A percentile compares a stretch with the other conserved stretches of the same genome.
These are phyloP conservation scores for Saksenaea vasiformis DNA, from an alignment of 371 early-diverging fungal genomes.

Conservation along the genomic window DNA sequence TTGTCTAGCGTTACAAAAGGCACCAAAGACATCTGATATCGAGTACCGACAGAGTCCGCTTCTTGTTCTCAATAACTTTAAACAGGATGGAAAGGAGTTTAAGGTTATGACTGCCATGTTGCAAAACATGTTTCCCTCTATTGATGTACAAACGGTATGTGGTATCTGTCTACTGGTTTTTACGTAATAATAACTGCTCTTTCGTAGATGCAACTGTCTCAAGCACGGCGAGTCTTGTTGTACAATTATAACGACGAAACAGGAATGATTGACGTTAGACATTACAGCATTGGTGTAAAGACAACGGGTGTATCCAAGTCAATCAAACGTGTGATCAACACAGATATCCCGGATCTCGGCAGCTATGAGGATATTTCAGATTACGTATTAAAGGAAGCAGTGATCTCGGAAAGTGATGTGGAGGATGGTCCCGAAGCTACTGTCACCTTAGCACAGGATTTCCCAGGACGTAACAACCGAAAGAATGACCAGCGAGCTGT, in stretches of 20 bases:
- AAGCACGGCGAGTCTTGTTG: conserved; percentile 89
- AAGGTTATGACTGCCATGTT: conserved; percentile 92
- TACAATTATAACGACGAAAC: conserved; percentile 89
- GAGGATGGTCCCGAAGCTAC: conserved; percentile 86
- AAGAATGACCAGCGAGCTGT: conserved; percentile 85
- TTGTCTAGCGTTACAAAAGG: conserved; percentile 72
- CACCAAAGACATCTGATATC: conserved; percentile 79
- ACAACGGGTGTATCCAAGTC: conserved; percentile 88
- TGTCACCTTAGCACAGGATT: conserved; percentile 83
- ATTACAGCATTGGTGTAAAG: conserved; percentile 89
- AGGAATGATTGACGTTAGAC: conserved; percentile 85
- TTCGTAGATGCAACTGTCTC: conserved; percentile 79
- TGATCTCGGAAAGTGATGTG: conserved; percentile 89
- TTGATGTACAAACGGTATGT: conserved; percentile 84
- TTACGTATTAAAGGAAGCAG: conserved; percentile 84
- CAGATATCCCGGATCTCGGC: conserved; percentile 78
- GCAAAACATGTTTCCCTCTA: conserved; percentile 95
- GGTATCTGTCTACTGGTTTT: neutral
- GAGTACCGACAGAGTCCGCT: conserved; percentile 84
- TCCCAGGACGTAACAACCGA: conserved; percentile 74
- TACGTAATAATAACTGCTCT: neutral
- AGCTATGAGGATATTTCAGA: conserved; percentile 90
- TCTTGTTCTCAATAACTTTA: conserved; percentile 93
- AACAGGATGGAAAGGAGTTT: conserved; percentile 75
- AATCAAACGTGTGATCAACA: conserved; percentile 78